Conservation (phyloP, 805 yeast species). For the Martiniozyma abietophila region DNA sequence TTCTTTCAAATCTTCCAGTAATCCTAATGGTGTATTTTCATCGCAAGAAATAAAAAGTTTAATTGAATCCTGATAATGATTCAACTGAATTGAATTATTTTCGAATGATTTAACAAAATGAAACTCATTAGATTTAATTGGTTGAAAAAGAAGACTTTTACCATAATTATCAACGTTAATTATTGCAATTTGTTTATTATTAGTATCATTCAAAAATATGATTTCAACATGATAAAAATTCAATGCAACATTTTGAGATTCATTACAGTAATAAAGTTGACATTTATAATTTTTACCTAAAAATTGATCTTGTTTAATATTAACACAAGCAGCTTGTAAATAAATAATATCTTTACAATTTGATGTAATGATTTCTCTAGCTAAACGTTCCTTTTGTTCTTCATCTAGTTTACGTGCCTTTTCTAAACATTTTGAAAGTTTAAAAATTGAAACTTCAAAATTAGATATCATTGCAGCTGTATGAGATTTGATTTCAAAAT, state of each 20-base stretch:
- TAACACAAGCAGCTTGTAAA: conserved; percentile 16
- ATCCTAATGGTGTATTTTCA: neutral
- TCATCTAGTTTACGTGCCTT: conserved; percentile 19
- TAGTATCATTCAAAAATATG: conserved; percentile 10
- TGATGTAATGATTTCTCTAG: conserved; percentile 11
- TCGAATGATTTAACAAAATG: conserved; percentile 14
- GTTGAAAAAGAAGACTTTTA: conserved; percentile 27
- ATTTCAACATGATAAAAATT: conserved; percentile 16
- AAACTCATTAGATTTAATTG: conserved; percentile 24
- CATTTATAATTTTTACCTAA: conserved; percentile 10
- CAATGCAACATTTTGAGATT: conserved; percentile 14
- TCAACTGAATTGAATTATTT: conserved; percentile 5
- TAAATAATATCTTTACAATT: conserved; percentile 20
- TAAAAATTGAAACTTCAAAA: conserved; percentile 17
- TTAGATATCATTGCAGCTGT: conserved; percentile 19
- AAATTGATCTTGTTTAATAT: conserved; percentile 8
- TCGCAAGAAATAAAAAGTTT: conserved; percentile 11
- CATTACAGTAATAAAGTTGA: conserved; percentile 22
- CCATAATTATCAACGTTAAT: conserved; percentile 23
- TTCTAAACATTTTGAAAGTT: conserved; percentile 12
- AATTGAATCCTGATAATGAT: conserved; percentile 4
- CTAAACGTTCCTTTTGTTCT: conserved; percentile 14
- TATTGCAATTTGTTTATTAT: conserved; percentile 18
- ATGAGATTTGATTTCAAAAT: conserved; percentile 14
- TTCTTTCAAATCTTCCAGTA: conserved; percentile 2